Conservation (phyloP, 352 stramenopile genomes). For the Phytophthora podocarpi region DNA sequence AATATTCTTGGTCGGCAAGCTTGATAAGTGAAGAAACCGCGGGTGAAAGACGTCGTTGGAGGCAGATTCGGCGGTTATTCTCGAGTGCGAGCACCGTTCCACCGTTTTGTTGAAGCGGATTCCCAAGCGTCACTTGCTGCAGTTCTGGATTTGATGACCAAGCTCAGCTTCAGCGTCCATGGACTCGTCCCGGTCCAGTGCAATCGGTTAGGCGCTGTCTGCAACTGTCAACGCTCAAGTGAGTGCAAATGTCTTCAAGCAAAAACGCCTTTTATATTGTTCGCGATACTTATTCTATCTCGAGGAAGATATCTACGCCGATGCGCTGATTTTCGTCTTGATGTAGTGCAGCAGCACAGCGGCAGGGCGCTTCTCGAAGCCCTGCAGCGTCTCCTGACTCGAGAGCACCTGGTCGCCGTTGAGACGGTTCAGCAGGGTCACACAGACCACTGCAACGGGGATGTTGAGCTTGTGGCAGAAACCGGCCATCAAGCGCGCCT, state of each 20-base stretch:
- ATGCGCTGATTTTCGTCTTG: constrained; percentile 55
- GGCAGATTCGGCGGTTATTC: constrained; percentile 14
- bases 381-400: constrained; percentile 64
- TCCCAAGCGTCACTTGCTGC: neutral
- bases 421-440: constrained; percentile 80
- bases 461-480: constrained; percentile 85
- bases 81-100: constrained; percentile 14
- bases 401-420: constrained; percentile 76
- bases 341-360: constrained; percentile 76
- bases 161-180: too few relatives aligned
- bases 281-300: constrained; percentile 11
- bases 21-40: constrained; percentile 19
- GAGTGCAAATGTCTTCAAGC: neutral
- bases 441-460: constrained; percentile 72
- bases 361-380: constrained; percentile 64
- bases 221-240: neutral
- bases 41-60: constrained; percentile 1
- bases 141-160: constrained; percentile 2
- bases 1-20: neutral
- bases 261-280: constrained; percentile 23
- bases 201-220: neutral
- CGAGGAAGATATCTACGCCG: constrained; percentile 18
- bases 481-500: constrained; percentile 68
- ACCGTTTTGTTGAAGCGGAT: constrained; percentile 8
- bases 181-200: too few relatives aligned